Percentiles rank a stretch among this genome's conserved stretches.
Evolutionary conservation across 495 filamentous ascomycete genomes (phyloP).

Genomic region (Niebla homalea): DNA sequence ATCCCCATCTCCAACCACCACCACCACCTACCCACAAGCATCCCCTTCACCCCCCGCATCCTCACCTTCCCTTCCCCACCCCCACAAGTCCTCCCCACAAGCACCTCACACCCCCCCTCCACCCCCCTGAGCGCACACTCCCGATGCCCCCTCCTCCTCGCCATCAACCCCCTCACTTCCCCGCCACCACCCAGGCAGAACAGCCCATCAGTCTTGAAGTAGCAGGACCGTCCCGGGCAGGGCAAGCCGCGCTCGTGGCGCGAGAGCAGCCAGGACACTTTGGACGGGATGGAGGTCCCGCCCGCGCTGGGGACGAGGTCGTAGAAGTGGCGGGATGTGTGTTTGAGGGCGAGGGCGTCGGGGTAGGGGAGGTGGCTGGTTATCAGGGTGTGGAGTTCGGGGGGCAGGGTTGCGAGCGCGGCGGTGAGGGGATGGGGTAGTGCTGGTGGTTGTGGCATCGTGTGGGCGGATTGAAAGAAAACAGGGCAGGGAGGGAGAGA

Average conservation of each 20-base stretch:
- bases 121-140: slow-evolving; percentile 3
- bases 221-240: slow-evolving; percentile 8
- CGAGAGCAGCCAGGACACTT: slow-evolving; percentile 44
- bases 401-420: slow-evolving; percentile 25
- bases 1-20: slow-evolving; percentile 5
- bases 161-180: slow-evolving; percentile 14
- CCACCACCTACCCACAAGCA: slow-evolving; percentile 3
- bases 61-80: slow-evolving; percentile 7
- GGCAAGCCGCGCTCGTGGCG: slow-evolving; percentile 19
- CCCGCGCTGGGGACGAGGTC: slow-evolving; percentile 26
- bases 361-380: slow-evolving; percentile 40
- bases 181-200: slow-evolving; percentile 7
- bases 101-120: slow-evolving; percentile 14
- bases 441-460: background rate
- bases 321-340: slow-evolving; percentile 39
- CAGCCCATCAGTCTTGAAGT: slow-evolving; percentile 11
- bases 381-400: slow-evolving; percentile 42
- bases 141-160: slow-evolving; percentile 8
- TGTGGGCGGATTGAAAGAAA: background rate
- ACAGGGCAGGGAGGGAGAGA: background rate
- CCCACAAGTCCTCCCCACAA: slow-evolving; percentile 11
- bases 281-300: slow-evolving; percentile 34
- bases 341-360: slow-evolving; percentile 44
- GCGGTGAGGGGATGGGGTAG: slow-evolving; percentile 10
- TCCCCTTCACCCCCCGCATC: slow-evolving; percentile 9